Conservation (phyloP, 2,329 filamentous ascomycete species). For the Cercospora sp. region DNA sequence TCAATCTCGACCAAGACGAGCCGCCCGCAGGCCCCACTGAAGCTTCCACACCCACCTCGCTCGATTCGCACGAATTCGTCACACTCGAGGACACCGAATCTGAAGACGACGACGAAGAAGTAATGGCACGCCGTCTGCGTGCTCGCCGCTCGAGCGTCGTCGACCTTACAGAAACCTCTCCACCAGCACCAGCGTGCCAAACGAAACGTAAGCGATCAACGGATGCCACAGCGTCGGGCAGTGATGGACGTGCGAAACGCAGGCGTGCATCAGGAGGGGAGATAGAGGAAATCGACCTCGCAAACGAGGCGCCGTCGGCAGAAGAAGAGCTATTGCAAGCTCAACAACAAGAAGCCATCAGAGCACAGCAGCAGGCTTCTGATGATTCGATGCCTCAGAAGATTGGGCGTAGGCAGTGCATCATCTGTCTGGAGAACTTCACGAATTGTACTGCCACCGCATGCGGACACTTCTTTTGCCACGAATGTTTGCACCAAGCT, state of each 20-base stretch:
- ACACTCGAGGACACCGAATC: slow-evolving; percentile 24
- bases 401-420: slow-evolving; percentile 57
- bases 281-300: slow-evolving; percentile 27
- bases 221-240: not conserved
- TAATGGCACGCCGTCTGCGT: not conserved
- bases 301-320: slow-evolving; percentile 24
- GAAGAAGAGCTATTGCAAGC: slow-evolving; percentile 41
- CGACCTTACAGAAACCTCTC: slow-evolving; percentile 21
- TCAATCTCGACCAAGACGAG: not conserved
- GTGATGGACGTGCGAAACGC: not conserved
- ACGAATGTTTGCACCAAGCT: slow-evolving; percentile 62
- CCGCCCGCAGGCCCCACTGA: not conserved
- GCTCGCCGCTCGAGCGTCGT: slow-evolving; percentile 15
- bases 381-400: slow-evolving; percentile 31
- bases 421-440: slow-evolving; percentile 64
- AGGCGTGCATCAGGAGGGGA: not conserved
- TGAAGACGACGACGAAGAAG: slow-evolving; percentile 11
- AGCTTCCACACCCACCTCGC: slow-evolving; percentile 1
- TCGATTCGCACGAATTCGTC: slow-evolving; percentile 23
- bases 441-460: slow-evolving; percentile 60
- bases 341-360: slow-evolving; percentile 31
- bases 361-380: slow-evolving; percentile 28
- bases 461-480: slow-evolving; percentile 66
- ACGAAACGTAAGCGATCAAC: slow-evolving; percentile 19
- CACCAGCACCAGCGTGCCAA: slow-evolving; percentile 9